Percentiles rank a stretch among this genome's conserved stretches.
Conservation (phyloP, 2,329 filamentous ascomycete genomes). For the Scedosporium boydii region DNA sequence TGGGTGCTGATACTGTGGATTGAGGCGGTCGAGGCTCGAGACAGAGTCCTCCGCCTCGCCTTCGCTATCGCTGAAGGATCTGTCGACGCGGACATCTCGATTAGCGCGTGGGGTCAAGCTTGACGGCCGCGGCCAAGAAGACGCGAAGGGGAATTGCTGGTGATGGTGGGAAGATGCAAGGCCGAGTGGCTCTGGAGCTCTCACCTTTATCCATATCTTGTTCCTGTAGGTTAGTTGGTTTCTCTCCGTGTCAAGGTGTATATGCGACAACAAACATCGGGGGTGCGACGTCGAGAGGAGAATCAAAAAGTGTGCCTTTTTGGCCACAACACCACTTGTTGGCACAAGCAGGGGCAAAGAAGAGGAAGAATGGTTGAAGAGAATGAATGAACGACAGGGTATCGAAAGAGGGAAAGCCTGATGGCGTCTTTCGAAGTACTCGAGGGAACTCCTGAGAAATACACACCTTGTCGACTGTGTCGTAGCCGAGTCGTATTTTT, state of each 20-base stretch:
- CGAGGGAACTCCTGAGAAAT: neutral
- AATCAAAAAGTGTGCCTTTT: neutral
- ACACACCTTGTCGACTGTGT: conserved; percentile 1
- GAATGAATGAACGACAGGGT: conserved; percentile 3
- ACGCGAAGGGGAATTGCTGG: neutral
- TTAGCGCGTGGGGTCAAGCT: neutral
- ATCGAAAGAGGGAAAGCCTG: conserved; percentile 9
- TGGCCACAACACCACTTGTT: neutral
- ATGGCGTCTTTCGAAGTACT: neutral
- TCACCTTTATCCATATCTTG: conserved; percentile 3
- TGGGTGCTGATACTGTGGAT: conserved; percentile 45
- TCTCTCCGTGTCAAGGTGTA: conserved; percentile 6
- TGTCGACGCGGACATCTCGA: neutral
- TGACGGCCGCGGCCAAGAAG: neutral
- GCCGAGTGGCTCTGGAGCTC: neutral
- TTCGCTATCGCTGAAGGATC: conserved; percentile 20
- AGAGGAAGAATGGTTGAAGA: neutral
- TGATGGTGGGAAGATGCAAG: neutral
- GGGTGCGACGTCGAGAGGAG: neutral
- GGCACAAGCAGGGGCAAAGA: neutral
- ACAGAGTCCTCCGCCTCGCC: conserved; percentile 40
- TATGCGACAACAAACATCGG: conserved; percentile 3
- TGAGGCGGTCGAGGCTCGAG: conserved; percentile 46
- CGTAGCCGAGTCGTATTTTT: neutral
- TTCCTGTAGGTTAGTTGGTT: conserved; percentile 7